Base-by-base conservation (phyloP, 306 rosid species). In the Fagus crenata region DNA sequence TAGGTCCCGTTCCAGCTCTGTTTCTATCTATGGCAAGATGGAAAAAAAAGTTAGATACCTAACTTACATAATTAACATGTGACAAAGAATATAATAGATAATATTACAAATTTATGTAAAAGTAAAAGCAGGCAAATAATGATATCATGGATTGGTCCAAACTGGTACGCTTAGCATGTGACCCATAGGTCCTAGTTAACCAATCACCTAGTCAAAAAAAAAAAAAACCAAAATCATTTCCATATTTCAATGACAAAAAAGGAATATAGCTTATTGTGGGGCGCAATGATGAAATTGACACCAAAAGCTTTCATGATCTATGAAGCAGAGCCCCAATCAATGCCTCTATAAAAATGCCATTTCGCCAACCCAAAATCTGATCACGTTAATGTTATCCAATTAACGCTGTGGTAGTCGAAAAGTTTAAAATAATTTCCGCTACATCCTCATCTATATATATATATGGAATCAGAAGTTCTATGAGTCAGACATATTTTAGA, bases 281-380 rank as follows among this genome's bases (percentile, higher is more conserved):
- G n/a, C 2, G 69, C 15, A 49, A 31, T 17, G 3, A 14, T 49
- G 61, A 31, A 46, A 71, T 13, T 51, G 28, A 22, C 28, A 22
- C 28, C 28, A 22, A 22, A 1, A 6, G 40, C 22, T 7, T 22
- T 40, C 40, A 71, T 14, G 22, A 1, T 42, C 58, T 15, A 78
- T 1, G 4, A 79, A 46, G 14, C 36, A 35, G 43, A 49, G 28
- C 15, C 46, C 35, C 58, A 72, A 81, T 75, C 35, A 56, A n/a
- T 64, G 76, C 14, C 55, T 36, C 51, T 13, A 36, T 72, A 64
- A 76, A 81, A 81, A 53, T 41, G 69, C 0, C 0, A 59, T 49
- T 73, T 60, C 79, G 46, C 71, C 78, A 32, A 74, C 70, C 73
- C 0, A 67, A 35, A 32, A 49, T 2, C 31, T 15, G 28, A 22